These are phyloP conservation scores for Cryptosporidium sp. DNA, from an alignment of 169 alveolate species.

Conservation along the genomic window DNA sequence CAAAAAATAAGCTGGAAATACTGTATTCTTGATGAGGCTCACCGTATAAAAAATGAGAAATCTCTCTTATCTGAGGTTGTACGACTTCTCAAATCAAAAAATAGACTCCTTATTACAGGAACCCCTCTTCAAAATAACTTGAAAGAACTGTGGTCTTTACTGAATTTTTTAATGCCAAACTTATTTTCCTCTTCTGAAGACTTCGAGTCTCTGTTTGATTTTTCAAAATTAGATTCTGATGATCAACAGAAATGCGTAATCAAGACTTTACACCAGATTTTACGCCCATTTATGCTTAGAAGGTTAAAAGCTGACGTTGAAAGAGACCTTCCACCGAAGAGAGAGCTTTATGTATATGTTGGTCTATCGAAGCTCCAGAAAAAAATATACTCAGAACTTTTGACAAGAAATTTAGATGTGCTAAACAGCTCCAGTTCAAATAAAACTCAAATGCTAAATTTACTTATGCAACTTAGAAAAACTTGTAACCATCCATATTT, in stretches of 20 bases:
- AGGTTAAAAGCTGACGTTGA: conserved; percentile 91
- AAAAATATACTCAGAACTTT: conserved; percentile 85
- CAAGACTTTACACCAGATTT: conserved; percentile 84
- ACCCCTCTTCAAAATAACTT: conserved; percentile 91
- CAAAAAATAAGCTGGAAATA: conserved; percentile 86
- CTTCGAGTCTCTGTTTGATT: conserved; percentile 88
- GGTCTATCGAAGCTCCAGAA: conserved; percentile 86
- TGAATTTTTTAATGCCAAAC: conserved; percentile 90
- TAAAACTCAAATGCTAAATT: conserved; percentile 85
- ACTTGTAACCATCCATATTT: conserved; percentile 89
- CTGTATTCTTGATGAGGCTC: conserved; percentile 92
- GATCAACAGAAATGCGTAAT: conserved; percentile 86
- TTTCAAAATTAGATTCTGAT: conserved; percentile 85
- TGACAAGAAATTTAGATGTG: conserved; percentile 81
- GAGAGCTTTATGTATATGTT: conserved; percentile 87
- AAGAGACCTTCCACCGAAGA: conserved; percentile 88
- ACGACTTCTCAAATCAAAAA: conserved; percentile 85
- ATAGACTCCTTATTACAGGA: conserved; percentile 90
- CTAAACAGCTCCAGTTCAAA: conserved; percentile 82
- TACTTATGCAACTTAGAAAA: conserved; percentile 89
- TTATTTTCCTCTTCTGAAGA: conserved; percentile 88
- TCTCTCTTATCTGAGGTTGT: conserved; percentile 83
- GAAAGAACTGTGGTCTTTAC: conserved; percentile 90
- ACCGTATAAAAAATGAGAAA: conserved; percentile 91
- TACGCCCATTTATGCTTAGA: conserved; percentile 89